Evolutionary conservation across 2,329 filamentous ascomycete species (phyloP).

Genomic region (Rhytidhysteron rufulum): DNA sequence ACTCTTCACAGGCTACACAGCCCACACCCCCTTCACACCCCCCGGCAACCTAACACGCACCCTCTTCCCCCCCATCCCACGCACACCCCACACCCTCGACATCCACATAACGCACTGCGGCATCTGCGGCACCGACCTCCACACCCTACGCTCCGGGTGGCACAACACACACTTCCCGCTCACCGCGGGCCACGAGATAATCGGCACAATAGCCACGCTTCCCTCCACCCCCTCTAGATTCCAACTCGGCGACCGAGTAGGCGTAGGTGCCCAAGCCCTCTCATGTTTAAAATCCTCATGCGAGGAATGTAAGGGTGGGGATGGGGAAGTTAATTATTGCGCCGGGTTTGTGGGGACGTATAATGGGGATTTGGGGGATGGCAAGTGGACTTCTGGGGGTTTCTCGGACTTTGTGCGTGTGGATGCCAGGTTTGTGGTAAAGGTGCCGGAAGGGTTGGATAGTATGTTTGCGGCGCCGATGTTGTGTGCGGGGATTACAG

Average conservation of each 20-base stretch:
- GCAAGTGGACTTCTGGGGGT: slow-evolving; percentile 63
- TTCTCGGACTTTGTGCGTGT: slow-evolving; percentile 55
- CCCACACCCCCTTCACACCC: slow-evolving; percentile 45
- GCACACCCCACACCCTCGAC: slow-evolving; percentile 35
- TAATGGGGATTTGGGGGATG: slow-evolving; percentile 54
- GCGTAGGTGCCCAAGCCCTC: slow-evolving; percentile 49
- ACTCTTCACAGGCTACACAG: slow-evolving; percentile 61
- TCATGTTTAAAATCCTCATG: slow-evolving; percentile 48
- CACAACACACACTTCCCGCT: slow-evolving; percentile 41
- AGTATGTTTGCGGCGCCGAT: slow-evolving; percentile 61
- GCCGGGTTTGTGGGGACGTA: slow-evolving; percentile 55
- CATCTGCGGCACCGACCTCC: slow-evolving; percentile 36
- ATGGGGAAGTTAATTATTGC: slow-evolving; percentile 40
- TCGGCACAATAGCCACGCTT: slow-evolving; percentile 35
- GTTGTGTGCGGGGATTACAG: slow-evolving; percentile 73
- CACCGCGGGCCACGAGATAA: slow-evolving; percentile 42
- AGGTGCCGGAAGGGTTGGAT: slow-evolving; percentile 50
- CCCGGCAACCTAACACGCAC: slow-evolving; percentile 55
- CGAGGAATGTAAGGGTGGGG: slow-evolving; percentile 49
- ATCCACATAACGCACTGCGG: slow-evolving; percentile 31
- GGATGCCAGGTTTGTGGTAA: slow-evolving; percentile 56
- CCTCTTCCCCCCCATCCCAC: slow-evolving; percentile 44
- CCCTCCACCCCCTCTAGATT: slow-evolving; percentile 40
- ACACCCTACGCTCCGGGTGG: slow-evolving; percentile 42
- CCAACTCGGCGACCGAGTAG: slow-evolving; percentile 58